Evolutionary conservation across 2,329 filamentous ascomycete genomes (phyloP), one percentile per base, ranked within the genome.

Genomic region (Pseudopithomyces chartarum): DNA sequence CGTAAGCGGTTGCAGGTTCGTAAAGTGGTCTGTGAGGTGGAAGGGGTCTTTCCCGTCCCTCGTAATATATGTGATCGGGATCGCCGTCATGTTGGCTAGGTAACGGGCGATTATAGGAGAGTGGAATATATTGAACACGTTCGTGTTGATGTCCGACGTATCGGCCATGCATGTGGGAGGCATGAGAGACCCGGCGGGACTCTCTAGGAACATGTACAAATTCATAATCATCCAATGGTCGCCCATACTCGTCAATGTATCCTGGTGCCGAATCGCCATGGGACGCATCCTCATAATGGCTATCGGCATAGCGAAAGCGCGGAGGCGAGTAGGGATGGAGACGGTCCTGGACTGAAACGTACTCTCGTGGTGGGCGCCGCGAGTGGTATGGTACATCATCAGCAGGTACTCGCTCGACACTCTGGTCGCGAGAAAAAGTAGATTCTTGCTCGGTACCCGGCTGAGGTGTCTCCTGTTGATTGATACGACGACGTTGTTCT

Each of bases 391-490:
- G 67, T 66, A 8, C 49, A 8, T 73, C 69, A n/a, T 73, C 71
- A 20, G 64, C 66, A 10, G 60, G 60, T 8, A 54, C 60, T 19
- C 68, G 68, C 22, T 73, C 72, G 19, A 73, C 54, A 40, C 71
- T 76, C 6, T 66, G 67, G 33, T 76, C 71, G 20, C 72, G 59
- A 8, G 71, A 74, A 56, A 70, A 74, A 1, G 57, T 50, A 1
- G 63, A 63, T 45, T 65, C 69, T 52, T 65, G 67, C 29, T 69
- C 71, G 19, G 65, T 61, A 26, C 64, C 67, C 17, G 72, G 73
- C 19, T 74, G 70, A 1, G 70, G 72, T 13, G 69, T 74, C 48
- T 76, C 73, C 47, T 73, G 69, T 50, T 76, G 67, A 53, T 75
- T 69, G 39, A 76, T 67, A 11, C 72, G 68, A 22, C 73, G 72